Evolutionary conservation across 768 basidiomycete species (phyloP), one percentile per base, ranked within the genome.

Genomic region (Tulasnella sp.): DNA sequence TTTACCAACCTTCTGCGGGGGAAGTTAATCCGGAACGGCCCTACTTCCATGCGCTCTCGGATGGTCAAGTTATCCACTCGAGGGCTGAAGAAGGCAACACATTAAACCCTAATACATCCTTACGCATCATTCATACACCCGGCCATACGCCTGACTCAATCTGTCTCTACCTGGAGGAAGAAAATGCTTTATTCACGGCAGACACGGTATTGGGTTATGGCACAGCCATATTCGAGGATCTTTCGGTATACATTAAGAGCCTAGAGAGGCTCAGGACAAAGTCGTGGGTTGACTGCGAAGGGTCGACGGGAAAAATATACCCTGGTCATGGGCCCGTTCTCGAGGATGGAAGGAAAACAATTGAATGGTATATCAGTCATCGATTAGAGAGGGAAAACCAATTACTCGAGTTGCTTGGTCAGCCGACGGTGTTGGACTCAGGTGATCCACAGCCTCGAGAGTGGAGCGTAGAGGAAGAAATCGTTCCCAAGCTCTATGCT

Each of bases 121-220:
- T 95, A 8, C 71, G 71, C 22, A 76, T 95, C 20, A 59, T 96
- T 0, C 80, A 88, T 61, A 81, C 87, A 0, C 93, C 93, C 0
- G 93, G 93, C 0, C 93, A 96, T 58, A 96, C 93, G 0, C 59
- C 67, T 40, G 93, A 98, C 63, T 91, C 87, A 2, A 74, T 95
- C 60, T 79, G 73, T 43, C 68, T 96, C 33, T 68, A 79, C 49
- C 68, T 90, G 45, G 70, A 75, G 0, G 72, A 74, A 39, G 87
- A 92, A 59, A 67, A 69, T 22, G 80, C 78, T 0, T 72, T 96
- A 13, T 91, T 92, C 68, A 92, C 89, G 0, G 87, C 83, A 0
- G 93, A 98, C 66, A 87, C 81, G 4, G 77, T 96, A 5, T 75
- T 98, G 27, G 93, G 93, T 0, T 79, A 90, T 56, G 90, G 91